A percentile compares a stretch with the other conserved stretches of the same genome.
phyloP scores from a whole-genome alignment of 768 basidiomycete species.

The Podaxis rugospora region DNA sequence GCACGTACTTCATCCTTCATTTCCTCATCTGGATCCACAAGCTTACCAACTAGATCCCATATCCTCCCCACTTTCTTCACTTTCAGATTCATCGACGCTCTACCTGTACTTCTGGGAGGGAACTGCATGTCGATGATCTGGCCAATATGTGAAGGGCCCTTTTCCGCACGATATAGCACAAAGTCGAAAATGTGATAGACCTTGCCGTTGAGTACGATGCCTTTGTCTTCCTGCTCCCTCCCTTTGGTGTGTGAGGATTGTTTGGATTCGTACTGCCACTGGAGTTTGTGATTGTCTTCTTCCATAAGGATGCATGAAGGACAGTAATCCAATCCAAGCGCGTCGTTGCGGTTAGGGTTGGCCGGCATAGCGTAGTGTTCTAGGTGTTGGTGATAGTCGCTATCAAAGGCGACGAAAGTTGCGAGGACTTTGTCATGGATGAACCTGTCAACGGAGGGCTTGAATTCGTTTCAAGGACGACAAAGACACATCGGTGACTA shows the following conservation, averaged over 20 bases:
- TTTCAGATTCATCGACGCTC: conserved; percentile 35
- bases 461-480: background rate
- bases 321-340: conserved; percentile 49
- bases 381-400: conserved; percentile 16
- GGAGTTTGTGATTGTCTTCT: conserved; percentile 17
- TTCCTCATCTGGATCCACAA: conserved; percentile 27
- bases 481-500: background rate
- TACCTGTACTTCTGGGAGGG: conserved; percentile 32
- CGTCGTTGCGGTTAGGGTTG: background rate
- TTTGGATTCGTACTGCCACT: conserved; percentile 8
- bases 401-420: conserved; percentile 40
- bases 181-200: conserved; percentile 63
- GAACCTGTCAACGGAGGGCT: conserved; percentile 30
- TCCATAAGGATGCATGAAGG: conserved; percentile 35
- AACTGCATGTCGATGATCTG: conserved; percentile 9
- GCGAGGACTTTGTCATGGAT: conserved; percentile 42
- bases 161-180: conserved; percentile 41
- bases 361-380: conserved; percentile 17
- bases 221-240: conserved; percentile 22
- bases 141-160: conserved; percentile 28
- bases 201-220: conserved; percentile 39
- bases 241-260: conserved; percentile 20
- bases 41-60: conserved; percentile 40
- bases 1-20: conserved; percentile 55
- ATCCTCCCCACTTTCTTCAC: conserved; percentile 16